A percentile compares a stretch with the other conserved stretches of the same genome.
phyloP scores from a whole-genome alignment of 495 filamentous ascomycete genomes.

The Hypoxylon lienhwacheense region DNA sequence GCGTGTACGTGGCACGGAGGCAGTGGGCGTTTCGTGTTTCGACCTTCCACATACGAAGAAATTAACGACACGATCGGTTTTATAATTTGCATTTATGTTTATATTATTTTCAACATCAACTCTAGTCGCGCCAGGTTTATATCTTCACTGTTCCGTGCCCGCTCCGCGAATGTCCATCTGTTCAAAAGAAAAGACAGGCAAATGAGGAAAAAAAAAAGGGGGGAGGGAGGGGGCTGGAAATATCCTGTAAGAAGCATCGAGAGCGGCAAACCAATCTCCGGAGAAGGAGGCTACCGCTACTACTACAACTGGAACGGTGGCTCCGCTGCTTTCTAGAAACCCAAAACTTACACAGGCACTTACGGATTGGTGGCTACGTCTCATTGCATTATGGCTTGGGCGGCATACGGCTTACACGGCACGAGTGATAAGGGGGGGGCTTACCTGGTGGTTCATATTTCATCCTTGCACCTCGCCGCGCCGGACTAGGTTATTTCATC shows the following conservation, averaged over 20 bases:
- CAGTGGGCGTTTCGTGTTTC: constrained; percentile 7
- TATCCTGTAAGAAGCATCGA: constrained; percentile 16
- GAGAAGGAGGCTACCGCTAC: not conserved
- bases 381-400: constrained; percentile 27
- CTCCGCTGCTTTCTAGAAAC: constrained; percentile 18
- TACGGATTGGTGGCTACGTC: constrained; percentile 17
- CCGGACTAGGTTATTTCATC: constrained; percentile 9
- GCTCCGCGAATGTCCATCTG: constrained; percentile 14
- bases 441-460: constrained; percentile 20
- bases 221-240: constrained; percentile 5
- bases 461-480: constrained; percentile 8
- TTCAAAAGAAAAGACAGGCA: constrained; percentile 2
- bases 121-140: constrained; percentile 3
- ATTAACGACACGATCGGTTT: constrained; percentile 1
- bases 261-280: constrained; percentile 5
- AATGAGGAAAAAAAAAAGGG: not conserved
- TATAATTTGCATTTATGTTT: constrained; percentile 10
- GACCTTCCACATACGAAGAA: constrained; percentile 9
- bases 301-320: constrained; percentile 19
- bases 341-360: constrained; percentile 8
- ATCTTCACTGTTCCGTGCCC: constrained; percentile 7
- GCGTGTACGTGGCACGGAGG: constrained; percentile 3
- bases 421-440: not conserved
- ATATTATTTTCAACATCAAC: not conserved
- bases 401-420: constrained; percentile 14